Evolutionary conservation across 192 early-diverging fungal genomes (phyloP).

Genomic region (Coemansia sp.): DNA sequence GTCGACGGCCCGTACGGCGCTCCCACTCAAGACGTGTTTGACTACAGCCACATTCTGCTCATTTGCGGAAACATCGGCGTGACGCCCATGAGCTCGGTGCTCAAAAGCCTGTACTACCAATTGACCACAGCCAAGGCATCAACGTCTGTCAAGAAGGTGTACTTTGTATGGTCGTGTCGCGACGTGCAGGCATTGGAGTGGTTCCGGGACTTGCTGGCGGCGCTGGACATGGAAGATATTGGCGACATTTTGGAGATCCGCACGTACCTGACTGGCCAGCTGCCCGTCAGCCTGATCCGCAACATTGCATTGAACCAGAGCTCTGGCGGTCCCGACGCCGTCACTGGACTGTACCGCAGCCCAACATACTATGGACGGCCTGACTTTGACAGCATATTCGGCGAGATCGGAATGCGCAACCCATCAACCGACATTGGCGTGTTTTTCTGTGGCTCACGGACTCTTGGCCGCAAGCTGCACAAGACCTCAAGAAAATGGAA

Average conservation of each 20-base stretch:
- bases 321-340: slow-evolving; percentile 60
- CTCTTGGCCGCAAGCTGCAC: slow-evolving; percentile 57
- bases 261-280: slow-evolving; percentile 63
- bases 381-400: slow-evolving; percentile 70
- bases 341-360: slow-evolving; percentile 66
- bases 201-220: slow-evolving; percentile 65
- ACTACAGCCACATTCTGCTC: slow-evolving; percentile 61
- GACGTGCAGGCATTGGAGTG: slow-evolving; percentile 65
- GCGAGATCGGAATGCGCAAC: slow-evolving; percentile 56
- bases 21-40: slow-evolving; percentile 71
- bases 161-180: slow-evolving; percentile 70
- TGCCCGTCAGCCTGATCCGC: slow-evolving; percentile 60
- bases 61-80: slow-evolving; percentile 73
- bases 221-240: slow-evolving; percentile 60
- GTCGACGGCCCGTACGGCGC: slow-evolving; percentile 88
- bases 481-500: slow-evolving; percentile 28
- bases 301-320: slow-evolving; percentile 62
- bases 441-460: slow-evolving; percentile 77
- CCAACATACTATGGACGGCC: slow-evolving; percentile 78
- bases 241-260: slow-evolving; percentile 63
- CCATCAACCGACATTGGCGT: slow-evolving; percentile 68
- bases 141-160: slow-evolving; percentile 42
- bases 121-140: slow-evolving; percentile 17
- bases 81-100: slow-evolving; percentile 71
- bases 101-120: slow-evolving; percentile 66